Evolutionary conservation across 2,329 filamentous ascomycete species (phyloP).

Genomic region (Alternaria gansuensis): DNA sequence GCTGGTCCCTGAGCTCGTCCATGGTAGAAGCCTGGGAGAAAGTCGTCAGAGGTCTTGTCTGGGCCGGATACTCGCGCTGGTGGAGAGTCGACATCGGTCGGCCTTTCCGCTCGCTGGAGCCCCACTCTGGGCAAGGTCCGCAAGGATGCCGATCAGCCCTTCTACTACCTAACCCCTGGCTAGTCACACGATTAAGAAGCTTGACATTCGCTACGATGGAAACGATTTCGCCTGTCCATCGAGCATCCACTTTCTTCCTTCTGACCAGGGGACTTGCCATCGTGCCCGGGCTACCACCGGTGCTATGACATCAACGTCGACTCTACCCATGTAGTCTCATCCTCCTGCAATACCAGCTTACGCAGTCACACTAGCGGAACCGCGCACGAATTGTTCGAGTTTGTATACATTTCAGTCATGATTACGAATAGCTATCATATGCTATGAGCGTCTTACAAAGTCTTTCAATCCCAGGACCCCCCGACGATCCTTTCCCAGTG

Average conservation of each 20-base stretch:
- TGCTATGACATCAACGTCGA: constrained; percentile 11
- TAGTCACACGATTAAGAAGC: constrained; percentile 28
- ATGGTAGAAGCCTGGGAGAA: constrained; percentile 36
- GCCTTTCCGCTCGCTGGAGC: constrained; percentile 26
- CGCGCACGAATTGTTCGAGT: background rate
- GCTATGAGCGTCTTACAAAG: background rate
- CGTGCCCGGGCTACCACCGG: background rate
- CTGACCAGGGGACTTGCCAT: background rate
- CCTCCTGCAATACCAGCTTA: background rate
- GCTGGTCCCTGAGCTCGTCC: constrained; percentile 42
- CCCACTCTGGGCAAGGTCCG: constrained; percentile 22
- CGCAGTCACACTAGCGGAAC: background rate
- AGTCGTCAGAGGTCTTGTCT: constrained; percentile 27
- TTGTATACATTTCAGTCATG: background rate
- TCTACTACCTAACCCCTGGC: constrained; percentile 11
- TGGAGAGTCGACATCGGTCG: constrained; percentile 22
- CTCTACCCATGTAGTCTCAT: background rate
- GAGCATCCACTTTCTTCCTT: constrained; percentile 5
- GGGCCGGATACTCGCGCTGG: constrained; percentile 30
- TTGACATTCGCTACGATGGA: constrained; percentile 9
- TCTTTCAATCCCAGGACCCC: background rate
- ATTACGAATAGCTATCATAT: background rate
- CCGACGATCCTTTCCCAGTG: background rate
- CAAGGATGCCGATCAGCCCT: constrained; percentile 14
- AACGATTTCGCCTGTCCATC: background rate